Conservation (phyloP, 306 rosid genomes). For the Sesbania bispinosa region DNA sequence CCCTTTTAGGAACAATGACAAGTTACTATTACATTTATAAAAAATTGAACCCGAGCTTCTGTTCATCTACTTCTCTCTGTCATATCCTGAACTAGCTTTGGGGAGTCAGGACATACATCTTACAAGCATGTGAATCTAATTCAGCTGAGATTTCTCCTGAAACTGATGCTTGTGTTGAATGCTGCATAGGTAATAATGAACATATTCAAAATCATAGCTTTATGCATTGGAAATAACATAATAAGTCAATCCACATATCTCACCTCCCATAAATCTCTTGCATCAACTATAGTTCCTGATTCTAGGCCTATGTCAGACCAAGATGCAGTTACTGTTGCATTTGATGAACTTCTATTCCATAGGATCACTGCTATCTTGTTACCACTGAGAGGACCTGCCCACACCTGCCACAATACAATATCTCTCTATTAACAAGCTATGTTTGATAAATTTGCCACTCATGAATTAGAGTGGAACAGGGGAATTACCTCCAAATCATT, state of each 20-base stretch:
- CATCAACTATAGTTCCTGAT: constrained; percentile 26
- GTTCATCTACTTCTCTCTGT: background rate
- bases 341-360: constrained; percentile 56
- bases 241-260: background rate
- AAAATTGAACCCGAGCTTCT: background rate
- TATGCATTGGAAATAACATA: background rate
- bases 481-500: constrained; percentile 42
- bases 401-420: constrained; percentile 33
- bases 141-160: constrained; percentile 31
- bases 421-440: background rate
- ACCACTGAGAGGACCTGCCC: constrained; percentile 55
- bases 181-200: constrained; percentile 37
- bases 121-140: constrained; percentile 59
- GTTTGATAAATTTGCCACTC: background rate
- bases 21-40: background rate
- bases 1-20: background rate
- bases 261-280: constrained; percentile 57
- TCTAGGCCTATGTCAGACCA: constrained; percentile 58
- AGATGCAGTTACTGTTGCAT: constrained; percentile 38
- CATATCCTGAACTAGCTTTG: background rate
- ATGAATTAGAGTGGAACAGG: background rate
- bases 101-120: constrained; percentile 57
- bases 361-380: constrained; percentile 44
- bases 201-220: background rate
- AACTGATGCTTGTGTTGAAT: constrained; percentile 33